These are phyloP conservation scores for Eurotiales sp. DNA, from an alignment of 2,329 filamentous ascomycete genomes.

Conservation along the genomic window DNA sequence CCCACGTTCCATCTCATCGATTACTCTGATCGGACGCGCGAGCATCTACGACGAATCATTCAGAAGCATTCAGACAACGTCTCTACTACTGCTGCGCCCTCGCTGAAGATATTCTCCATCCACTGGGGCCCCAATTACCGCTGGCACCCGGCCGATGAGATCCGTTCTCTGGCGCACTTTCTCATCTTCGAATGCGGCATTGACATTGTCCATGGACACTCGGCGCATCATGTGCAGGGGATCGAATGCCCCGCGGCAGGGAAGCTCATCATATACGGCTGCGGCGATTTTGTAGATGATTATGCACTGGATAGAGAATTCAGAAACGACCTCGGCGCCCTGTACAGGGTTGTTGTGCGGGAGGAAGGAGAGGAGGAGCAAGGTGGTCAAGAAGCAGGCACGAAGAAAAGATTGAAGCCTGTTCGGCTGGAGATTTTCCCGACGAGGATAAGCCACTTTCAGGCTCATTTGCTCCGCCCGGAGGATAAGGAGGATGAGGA, in stretches of 20 bases:
- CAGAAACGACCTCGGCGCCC: constrained; percentile 38
- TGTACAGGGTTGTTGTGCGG: constrained; percentile 35
- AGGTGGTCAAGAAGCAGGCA: background rate
- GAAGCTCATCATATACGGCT: constrained; percentile 38
- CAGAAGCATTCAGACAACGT: constrained; percentile 8
- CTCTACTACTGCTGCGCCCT: constrained; percentile 6
- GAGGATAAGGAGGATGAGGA: constrained; percentile 23
- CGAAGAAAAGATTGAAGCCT: constrained; percentile 17
- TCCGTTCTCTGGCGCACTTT: constrained; percentile 35
- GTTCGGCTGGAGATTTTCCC: constrained; percentile 34
- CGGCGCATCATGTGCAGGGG: constrained; percentile 40
- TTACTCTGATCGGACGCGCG: constrained; percentile 24
- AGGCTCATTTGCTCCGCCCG: constrained; percentile 26
- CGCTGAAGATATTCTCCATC: constrained; percentile 37
- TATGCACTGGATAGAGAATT: constrained; percentile 32
- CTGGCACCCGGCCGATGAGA: constrained; percentile 31
- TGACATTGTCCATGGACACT: constrained; percentile 41
- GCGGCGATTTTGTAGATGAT: constrained; percentile 43
- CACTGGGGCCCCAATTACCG: constrained; percentile 42
- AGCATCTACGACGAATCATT: constrained; percentile 20
- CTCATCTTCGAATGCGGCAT: constrained; percentile 40
- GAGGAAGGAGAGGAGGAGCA: too few relatives aligned
- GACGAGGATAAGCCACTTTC: constrained; percentile 32
- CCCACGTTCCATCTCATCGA: constrained; percentile 36
- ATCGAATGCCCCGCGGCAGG: constrained; percentile 34